These are phyloP conservation scores for Panicum miliaceum DNA, from an alignment of 176 grass and related monocot species.

Conservation along the genomic window DNA sequence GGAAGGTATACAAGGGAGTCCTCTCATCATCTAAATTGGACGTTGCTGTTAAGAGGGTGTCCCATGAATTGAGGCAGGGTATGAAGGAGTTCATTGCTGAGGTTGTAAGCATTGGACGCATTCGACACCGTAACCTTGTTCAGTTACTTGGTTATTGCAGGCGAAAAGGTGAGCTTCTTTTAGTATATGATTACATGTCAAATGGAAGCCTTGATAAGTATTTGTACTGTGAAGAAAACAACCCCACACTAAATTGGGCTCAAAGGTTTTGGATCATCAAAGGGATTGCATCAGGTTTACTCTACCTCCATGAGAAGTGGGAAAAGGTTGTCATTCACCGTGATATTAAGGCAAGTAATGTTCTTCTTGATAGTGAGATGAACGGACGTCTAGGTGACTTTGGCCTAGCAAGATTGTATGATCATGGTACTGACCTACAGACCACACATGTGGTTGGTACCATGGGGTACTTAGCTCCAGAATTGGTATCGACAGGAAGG, in stretches of 20 bases:
- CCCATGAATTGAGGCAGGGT: conserved; percentile 38
- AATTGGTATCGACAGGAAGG: conserved; percentile 21
- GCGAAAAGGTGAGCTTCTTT: background rate
- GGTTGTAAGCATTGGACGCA: no score
- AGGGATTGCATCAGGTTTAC: conserved; percentile 25
- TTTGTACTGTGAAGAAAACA: background rate
- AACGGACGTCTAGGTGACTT: no score
- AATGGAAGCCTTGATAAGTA: conserved; percentile 20
- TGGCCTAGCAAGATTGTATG: no score
- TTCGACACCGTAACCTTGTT: no score
- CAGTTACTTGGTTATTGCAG: no score
- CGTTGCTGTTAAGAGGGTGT: conserved; percentile 43
- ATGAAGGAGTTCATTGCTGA: conserved; percentile 37
- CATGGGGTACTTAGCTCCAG: conserved; percentile 59
- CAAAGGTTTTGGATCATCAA: conserved; percentile 35
- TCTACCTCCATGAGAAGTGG: conserved; percentile 50
- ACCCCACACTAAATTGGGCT: conserved; percentile 21
- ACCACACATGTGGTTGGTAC: conserved; percentile 52
- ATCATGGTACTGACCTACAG: conserved; percentile 34
- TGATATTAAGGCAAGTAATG: conserved; percentile 40
- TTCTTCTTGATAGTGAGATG: no score
- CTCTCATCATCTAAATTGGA: background rate
- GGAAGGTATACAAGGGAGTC: conserved; percentile 37
- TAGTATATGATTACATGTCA: conserved; percentile 28
- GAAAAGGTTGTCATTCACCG: conserved; percentile 51